Conservation (phyloP, 305 asterid genomes). For the Rubia balearica region DNA sequence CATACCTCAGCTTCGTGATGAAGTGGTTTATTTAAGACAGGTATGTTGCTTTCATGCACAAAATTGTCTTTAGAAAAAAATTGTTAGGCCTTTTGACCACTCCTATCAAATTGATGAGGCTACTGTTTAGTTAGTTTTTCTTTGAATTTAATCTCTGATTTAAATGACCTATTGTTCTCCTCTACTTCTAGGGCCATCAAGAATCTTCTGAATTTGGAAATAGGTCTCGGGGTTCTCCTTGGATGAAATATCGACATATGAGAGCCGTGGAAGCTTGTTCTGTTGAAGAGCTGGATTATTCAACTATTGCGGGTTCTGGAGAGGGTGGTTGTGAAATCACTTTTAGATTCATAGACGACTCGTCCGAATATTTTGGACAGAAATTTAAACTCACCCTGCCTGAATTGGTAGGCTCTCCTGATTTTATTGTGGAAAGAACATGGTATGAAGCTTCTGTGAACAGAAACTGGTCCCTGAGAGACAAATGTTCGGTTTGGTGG, state of each 20-base stretch:
- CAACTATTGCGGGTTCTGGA: conserved; percentile 72
- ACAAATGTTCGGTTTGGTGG: conserved; percentile 92
- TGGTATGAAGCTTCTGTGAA: conserved; percentile 64
- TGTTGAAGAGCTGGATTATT: conserved; percentile 60
- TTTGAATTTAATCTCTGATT: not conserved
- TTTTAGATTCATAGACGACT: conserved; percentile 55
- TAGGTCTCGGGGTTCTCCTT: conserved; percentile 34
- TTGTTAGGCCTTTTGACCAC: not conserved
- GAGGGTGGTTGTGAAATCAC: conserved; percentile 79
- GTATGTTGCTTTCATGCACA: conserved; percentile 30
- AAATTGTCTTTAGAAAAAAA: not conserved
- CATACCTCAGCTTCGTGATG: conserved; percentile 97
- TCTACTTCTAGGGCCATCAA: conserved; percentile 67
- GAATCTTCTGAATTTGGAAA: conserved; percentile 37
- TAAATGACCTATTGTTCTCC: conserved; percentile 11
- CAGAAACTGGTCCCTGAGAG: conserved; percentile 55
- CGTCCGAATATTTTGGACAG: conserved; percentile 39
- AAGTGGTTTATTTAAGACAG: conserved; percentile 83
- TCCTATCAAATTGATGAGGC: not conserved
- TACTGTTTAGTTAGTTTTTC: conserved; percentile 1
- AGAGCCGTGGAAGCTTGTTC: conserved; percentile 69
- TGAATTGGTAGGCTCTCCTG: conserved; percentile 71
- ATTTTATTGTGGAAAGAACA: conserved; percentile 72
- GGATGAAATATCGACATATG: conserved; percentile 38
- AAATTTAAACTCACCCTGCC: conserved; percentile 51